Evolutionary conservation across 495 filamentous ascomycete genomes (phyloP).

Genomic region (Bombardia bombarda): DNA sequence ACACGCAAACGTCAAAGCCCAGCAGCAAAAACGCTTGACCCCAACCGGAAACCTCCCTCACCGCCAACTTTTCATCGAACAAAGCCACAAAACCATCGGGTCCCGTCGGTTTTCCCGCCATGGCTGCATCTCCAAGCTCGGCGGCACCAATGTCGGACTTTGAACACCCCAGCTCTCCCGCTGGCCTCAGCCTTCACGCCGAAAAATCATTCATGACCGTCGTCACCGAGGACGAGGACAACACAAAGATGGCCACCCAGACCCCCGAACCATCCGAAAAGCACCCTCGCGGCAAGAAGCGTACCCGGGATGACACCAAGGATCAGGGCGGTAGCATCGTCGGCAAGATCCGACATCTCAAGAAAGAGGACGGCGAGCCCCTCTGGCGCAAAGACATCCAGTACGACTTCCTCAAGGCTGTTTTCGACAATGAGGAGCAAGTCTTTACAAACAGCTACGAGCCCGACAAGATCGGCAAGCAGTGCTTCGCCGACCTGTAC

Average conservation of each 20-base stretch:
- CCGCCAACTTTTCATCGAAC: neutral
- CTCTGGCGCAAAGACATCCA: slow-evolving; percentile 98
- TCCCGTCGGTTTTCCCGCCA: slow-evolving; percentile 9
- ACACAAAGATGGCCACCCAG: slow-evolving; percentile 19
- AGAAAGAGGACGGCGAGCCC: slow-evolving; percentile 95
- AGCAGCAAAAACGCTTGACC: neutral
- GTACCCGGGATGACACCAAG: slow-evolving; percentile 25
- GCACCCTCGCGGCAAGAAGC: slow-evolving; percentile 25
- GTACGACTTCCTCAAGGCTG: slow-evolving; percentile 82
- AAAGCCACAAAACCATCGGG: neutral
- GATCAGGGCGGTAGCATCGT: slow-evolving; percentile 41
- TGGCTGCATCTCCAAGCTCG: slow-evolving; percentile 27
- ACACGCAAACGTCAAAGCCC: neutral
- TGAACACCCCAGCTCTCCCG: slow-evolving; percentile 24
- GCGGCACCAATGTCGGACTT: slow-evolving; percentile 20
- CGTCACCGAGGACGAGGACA: slow-evolving; percentile 27
- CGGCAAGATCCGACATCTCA: slow-evolving; percentile 90
- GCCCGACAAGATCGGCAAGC: slow-evolving; percentile 55
- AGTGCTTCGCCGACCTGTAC: slow-evolving; percentile 93
- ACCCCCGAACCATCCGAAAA: slow-evolving; percentile 26
- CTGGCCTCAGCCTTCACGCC: no score
- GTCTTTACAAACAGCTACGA: slow-evolving; percentile 85
- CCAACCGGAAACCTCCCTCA: neutral
- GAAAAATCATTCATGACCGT: slow-evolving; percentile 28
- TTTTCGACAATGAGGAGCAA: slow-evolving; percentile 78